Conservation (phyloP, 495 filamentous ascomycete species). For the Penicillium coffeae region DNA sequence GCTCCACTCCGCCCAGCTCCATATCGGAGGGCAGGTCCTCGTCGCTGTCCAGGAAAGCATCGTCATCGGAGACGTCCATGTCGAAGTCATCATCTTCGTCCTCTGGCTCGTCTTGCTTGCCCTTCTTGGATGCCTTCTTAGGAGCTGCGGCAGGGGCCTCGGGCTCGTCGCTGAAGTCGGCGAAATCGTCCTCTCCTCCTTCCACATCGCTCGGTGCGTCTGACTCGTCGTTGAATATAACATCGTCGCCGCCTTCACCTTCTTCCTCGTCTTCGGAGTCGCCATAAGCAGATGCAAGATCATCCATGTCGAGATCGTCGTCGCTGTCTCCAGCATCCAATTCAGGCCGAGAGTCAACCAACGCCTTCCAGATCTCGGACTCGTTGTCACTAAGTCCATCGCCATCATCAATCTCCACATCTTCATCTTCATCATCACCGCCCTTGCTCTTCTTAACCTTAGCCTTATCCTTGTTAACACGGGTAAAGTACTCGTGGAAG, state of each 20-base stretch:
- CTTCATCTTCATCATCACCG: conserved; percentile 24
- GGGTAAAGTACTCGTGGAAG: conserved; percentile 94
- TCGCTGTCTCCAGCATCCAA: conserved; percentile 67
- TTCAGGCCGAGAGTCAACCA: conserved; percentile 76
- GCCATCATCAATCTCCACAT: conserved; percentile 27
- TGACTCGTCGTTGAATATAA: conserved; percentile 47
- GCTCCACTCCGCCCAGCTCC: conserved; percentile 37
- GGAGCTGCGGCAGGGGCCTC: conserved; percentile 21
- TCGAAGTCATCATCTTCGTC: conserved; percentile 48
- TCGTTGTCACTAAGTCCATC: conserved; percentile 45
- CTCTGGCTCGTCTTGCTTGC: conserved; percentile 37
- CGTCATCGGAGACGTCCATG: conserved; percentile 50
- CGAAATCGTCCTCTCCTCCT: conserved; percentile 46
- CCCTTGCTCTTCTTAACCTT: conserved; percentile 54
- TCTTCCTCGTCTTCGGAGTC: conserved; percentile 47
- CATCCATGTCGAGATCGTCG: conserved; percentile 61
- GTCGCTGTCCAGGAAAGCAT: conserved; percentile 51
- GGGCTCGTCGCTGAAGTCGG: conserved; percentile 41
- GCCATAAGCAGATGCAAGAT: conserved; percentile 55
- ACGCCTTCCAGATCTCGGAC: conserved; percentile 86
- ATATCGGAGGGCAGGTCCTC: conserved; percentile 53
- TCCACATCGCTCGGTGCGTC: conserved; percentile 46
- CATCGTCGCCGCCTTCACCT: conserved; percentile 48
- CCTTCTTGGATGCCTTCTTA: conserved; percentile 39
- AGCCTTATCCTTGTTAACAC: conserved; percentile 68